Base-by-base conservation (phyloP, 2,329 filamentous ascomycete genomes). In the Colletotrichum tropicale region DNA sequence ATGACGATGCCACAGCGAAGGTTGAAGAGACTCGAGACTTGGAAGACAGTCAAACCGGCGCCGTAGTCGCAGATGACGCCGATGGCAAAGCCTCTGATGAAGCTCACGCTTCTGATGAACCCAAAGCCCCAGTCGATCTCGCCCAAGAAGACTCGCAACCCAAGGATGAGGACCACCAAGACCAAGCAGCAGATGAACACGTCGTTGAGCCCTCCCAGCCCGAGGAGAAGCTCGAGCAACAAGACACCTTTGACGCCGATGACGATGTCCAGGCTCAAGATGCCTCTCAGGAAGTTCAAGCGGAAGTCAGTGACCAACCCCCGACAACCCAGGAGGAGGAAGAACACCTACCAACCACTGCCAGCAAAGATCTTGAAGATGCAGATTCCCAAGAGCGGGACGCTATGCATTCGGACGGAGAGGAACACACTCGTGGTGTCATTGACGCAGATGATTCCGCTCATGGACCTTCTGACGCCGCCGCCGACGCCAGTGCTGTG, bases 191-290 rank as follows among this genome's bases (percentile, higher is more conserved):
- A 18, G 52, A 43, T 38, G 8, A 43, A 32, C 56, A 38, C 28
- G 15, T 18, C 6, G 16, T 32, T n/a, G 48, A 71, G 12, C 8
- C 24, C 9, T 8, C 16, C 15, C 7, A 55, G 12, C 5, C 55
- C 32, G 26, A 67, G 8, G 36, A 67, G 7, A 13, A 10, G 1
- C 26, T 32, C 1, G 38, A 43, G 5, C 61, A 55, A 48, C 66
- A 21, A 13, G n/a, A 9, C 16, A 21, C 18, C 24, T 5, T 15
- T 16, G 15, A 32, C 26, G 18, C 32, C 7, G 34, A 52, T 10
- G 30, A 64, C 10, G 77, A 79, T 8, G 74, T 85, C 6, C 84
- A 86, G 74, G 80, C 82, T 32, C 81, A 85, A 60, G 81, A 80
- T 1, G 84, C 84, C 3, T 28, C 58, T 36, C 43, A 68, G 13